Base-by-base conservation (phyloP, 768 basidiomycete species). In the Polyporus arcularius region DNA sequence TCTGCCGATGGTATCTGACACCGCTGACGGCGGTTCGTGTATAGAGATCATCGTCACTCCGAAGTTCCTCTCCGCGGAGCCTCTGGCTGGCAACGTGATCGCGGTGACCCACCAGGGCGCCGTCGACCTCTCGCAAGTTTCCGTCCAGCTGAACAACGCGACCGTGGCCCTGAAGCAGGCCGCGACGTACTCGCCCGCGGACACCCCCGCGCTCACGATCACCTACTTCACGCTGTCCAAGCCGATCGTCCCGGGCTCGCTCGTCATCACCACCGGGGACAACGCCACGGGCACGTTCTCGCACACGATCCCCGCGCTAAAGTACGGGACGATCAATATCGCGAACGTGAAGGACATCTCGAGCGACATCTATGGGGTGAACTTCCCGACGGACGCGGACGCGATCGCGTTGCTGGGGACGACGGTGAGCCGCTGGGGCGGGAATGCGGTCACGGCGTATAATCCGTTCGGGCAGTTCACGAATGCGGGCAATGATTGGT, bases 401-500 rank as follows among this genome's bases (percentile, higher is more conserved):
- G 82, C 82, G 67, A 78, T 85, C 60, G 65, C 79, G 41, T 72
- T 79, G 56, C 73, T 84, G 18, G 83, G 83, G 53, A 74, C 82
- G 5, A 78, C 81, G 7, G 74, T 83, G 53, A 77, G 78, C 50
- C 79, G 82, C 43, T 83, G 82, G 82, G 82, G 82, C 55, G 82
- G 82, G 43, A 82, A 82, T 58, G 80, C 82, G 21, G 81, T 81
- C 4, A 84, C 82, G 4, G 79, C 82, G 4, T 84, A 84, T 67
- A 84, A 84, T 61, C 80, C 80, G 2, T 72, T 75, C 52, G 81
- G 80, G 16, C 74, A 73, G 21, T 82, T 82, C 63, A 83, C 81
- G 4, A 83, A 83, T 57, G 82, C 82, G 6, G 82, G 81, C 45
- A 76, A 72, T 39, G 82, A 84, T 61, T 84, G 82, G 82, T 84